Conservation (phyloP, 164 flowering plant species). For the Vitis cinerea region DNA sequence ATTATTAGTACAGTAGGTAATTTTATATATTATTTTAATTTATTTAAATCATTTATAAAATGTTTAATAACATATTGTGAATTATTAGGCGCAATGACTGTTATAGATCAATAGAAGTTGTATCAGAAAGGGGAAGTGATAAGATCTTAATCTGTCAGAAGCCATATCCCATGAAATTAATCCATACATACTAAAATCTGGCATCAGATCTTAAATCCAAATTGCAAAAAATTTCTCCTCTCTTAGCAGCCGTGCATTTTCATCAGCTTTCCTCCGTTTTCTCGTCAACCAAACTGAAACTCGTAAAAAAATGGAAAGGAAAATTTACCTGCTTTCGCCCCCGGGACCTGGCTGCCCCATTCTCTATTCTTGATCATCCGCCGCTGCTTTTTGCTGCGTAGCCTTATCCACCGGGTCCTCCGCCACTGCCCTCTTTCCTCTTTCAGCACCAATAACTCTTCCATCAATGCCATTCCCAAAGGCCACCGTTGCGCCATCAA, state of each 20-base stretch:
- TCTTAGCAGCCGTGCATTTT: constrained; percentile 31
- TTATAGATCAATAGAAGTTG: too few relatives aligned
- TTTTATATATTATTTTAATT: too few relatives aligned
- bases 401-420: constrained; percentile 53
- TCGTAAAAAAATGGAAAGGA: background rate
- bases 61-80: too few relatives aligned
- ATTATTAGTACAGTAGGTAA: too few relatives aligned
- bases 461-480: constrained; percentile 21
- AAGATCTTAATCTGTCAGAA: too few relatives aligned
- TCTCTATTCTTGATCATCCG: constrained; percentile 72
- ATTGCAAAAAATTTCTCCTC: constrained; percentile 35
- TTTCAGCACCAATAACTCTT: constrained; percentile 20
- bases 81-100: too few relatives aligned
- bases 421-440: constrained; percentile 35
- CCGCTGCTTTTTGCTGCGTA: constrained; percentile 55
- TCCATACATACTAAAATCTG: too few relatives aligned
- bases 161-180: too few relatives aligned
- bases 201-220: too few relatives aligned
- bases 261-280: constrained; percentile 7
- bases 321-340: constrained; percentile 57
- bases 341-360: constrained; percentile 63
- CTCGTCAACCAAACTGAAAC: background rate
- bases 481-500: constrained; percentile 12
- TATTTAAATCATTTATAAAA: too few relatives aligned
- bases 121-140: too few relatives aligned